Percentiles rank a stretch among this genome's conserved stretches.
Conservation (phyloP, 192 early-diverging fungal species). For the Jimgerdemannia flammicorona region DNA sequence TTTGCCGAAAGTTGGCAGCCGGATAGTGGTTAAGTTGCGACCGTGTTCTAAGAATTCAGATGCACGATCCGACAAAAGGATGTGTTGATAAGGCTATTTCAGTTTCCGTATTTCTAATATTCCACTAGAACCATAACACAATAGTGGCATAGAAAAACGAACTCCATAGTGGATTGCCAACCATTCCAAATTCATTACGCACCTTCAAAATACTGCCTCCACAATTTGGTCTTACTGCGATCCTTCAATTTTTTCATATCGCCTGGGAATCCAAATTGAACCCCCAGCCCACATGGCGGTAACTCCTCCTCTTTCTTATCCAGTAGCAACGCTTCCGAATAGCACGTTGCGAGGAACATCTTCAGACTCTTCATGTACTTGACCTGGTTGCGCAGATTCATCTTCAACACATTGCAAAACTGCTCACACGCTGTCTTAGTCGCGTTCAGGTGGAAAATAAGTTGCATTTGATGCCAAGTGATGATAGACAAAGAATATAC, state of each 20-base stretch:
- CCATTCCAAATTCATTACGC: neutral
- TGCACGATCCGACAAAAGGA: constrained; percentile 15
- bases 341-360: constrained; percentile 70
- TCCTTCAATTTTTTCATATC: constrained; percentile 70
- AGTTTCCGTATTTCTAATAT: neutral
- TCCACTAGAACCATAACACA: too few species aligned
- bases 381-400: constrained; percentile 68
- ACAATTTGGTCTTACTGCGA: constrained; percentile 67
- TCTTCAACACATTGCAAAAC: constrained; percentile 77
- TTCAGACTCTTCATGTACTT: constrained; percentile 76
- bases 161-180: neutral
- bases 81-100: neutral
- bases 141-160: neutral
- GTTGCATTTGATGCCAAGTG: constrained; percentile 86
- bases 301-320: constrained; percentile 46
- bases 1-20: constrained; percentile 79
- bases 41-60: constrained; percentile 58
- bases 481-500: constrained; percentile 77
- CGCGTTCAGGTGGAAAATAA: constrained; percentile 79
- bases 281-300: constrained; percentile 53
- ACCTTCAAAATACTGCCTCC: constrained; percentile 74
- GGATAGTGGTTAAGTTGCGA: constrained; percentile 81
- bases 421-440: constrained; percentile 65
- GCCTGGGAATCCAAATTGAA: constrained; percentile 68
- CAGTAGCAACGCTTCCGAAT: constrained; percentile 72